phyloP scores from a whole-genome alignment of 306 rosid species.

The Vigna unguiculata region DNA sequence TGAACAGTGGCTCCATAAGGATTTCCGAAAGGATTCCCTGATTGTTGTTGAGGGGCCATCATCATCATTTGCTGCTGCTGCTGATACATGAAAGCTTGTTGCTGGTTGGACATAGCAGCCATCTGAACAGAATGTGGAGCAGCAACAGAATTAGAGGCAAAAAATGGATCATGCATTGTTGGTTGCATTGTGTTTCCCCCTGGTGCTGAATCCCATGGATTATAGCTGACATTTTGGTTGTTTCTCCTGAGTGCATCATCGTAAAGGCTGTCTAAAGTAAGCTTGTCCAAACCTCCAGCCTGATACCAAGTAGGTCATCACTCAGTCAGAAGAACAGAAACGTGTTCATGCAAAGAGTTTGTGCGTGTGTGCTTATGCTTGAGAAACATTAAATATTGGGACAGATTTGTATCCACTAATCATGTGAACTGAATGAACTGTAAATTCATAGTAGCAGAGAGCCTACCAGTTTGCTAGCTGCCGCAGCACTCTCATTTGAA shows the following conservation, averaged over 20 bases:
- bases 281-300: conserved; percentile 97
- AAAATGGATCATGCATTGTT: conserved; percentile 82
- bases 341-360: neutral
- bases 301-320: conserved; percentile 50
- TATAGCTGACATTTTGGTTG: conserved; percentile 87
- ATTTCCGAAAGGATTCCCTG: conserved; percentile 85
- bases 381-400: neutral
- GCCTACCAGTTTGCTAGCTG: conserved; percentile 86
- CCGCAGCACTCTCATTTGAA: conserved; percentile 79
- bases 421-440: neutral
- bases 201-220: conserved; percentile 93
- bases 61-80: conserved; percentile 87
- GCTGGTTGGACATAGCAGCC: conserved; percentile 92
- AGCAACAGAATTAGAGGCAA: conserved; percentile 66
- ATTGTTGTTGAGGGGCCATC: conserved; percentile 72
- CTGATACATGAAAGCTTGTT: conserved; percentile 83
- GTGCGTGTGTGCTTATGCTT: neutral
- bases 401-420: conserved; percentile 5
- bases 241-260: conserved; percentile 93
- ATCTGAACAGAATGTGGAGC: conserved; percentile 91
- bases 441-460: conserved; percentile 36
- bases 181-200: conserved; percentile 70
- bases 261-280: conserved; percentile 93
- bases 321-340: conserved; percentile 34
- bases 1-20: conserved; percentile 71